phyloP scores from a whole-genome alignment of 441 rosid species.

The Pelargonium australe region DNA sequence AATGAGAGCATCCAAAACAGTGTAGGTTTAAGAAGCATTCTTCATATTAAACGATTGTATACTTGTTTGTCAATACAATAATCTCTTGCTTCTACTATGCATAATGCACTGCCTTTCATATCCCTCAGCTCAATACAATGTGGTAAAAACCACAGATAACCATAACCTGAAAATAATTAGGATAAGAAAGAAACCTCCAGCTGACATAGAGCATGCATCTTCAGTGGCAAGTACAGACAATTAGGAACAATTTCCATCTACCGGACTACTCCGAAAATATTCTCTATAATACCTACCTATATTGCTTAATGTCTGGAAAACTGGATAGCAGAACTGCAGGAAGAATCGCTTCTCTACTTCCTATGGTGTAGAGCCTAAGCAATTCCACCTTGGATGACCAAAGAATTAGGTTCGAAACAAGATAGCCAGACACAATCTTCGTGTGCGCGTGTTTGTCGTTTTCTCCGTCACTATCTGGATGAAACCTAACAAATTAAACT shows the following conservation, averaged over 20 bases:
- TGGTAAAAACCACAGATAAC: not conserved
- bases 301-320: not conserved
- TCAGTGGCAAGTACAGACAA: not conserved
- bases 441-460: not conserved
- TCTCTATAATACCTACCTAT: not conserved
- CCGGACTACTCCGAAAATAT: conserved; percentile 6
- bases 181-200: not conserved
- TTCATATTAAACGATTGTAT: not conserved
- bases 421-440: conserved; percentile 8
- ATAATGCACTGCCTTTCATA: not conserved
- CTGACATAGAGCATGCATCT: conserved; percentile 1
- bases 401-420: not conserved
- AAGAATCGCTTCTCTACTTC: not conserved
- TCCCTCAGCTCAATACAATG: not conserved
- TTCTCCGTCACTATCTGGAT: not conserved
- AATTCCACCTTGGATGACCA: not conserved
- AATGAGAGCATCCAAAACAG: too few species aligned
- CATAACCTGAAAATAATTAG: not conserved
- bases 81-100: not conserved
- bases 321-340: not conserved
- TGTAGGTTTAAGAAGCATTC: not conserved
- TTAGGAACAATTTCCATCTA: conserved; percentile 5
- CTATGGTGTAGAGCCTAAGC: not conserved
- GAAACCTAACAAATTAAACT: conserved; percentile 22
- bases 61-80: not conserved